A percentile compares a stretch with the other conserved stretches of the same genome.
Evolutionary conservation across 148 eudicot species (phyloP).

Genomic region (Diospyros kaki): DNA sequence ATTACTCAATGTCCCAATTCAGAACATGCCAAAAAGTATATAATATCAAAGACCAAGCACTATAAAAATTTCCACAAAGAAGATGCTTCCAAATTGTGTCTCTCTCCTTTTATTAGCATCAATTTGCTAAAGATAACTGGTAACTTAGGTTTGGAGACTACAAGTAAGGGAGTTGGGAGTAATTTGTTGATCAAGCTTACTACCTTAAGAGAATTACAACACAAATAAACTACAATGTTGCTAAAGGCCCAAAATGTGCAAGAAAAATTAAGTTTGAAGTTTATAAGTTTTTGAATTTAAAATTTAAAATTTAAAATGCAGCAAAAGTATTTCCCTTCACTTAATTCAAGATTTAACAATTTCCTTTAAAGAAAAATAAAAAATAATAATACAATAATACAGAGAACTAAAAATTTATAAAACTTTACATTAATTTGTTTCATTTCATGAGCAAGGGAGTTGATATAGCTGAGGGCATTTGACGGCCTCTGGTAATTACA

Average conservation of each 20-base stretch:
- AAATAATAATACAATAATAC: too few relatives aligned
- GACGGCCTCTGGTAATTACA: too few relatives aligned
- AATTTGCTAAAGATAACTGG: neutral
- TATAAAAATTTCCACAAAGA: neutral
- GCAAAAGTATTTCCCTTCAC: neutral
- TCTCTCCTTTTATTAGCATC: neutral
- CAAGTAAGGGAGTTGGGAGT: neutral
- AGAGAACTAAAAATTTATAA: too few relatives aligned
- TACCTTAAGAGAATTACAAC: neutral
- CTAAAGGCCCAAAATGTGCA: neutral
- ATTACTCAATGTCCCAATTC: constrained; percentile 3
- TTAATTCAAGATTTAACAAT: too few relatives aligned
- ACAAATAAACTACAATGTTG: neutral
- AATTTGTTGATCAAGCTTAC: neutral
- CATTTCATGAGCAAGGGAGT: too few relatives aligned
- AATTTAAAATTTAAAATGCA: neutral
- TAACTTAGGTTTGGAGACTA: neutral
- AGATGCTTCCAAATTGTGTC: neutral
- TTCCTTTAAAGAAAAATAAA: too few relatives aligned
- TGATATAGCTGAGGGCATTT: too few relatives aligned
- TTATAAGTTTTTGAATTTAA: too few relatives aligned
- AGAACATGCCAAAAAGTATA: neutral
- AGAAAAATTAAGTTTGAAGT: neutral
- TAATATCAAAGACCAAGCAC: neutral
- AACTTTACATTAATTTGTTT: too few relatives aligned